Evolutionary conservation across 225 moss, liverwort and hornwort species (phyloP).

Genomic region (Pseudoscleropodium purum): DNA sequence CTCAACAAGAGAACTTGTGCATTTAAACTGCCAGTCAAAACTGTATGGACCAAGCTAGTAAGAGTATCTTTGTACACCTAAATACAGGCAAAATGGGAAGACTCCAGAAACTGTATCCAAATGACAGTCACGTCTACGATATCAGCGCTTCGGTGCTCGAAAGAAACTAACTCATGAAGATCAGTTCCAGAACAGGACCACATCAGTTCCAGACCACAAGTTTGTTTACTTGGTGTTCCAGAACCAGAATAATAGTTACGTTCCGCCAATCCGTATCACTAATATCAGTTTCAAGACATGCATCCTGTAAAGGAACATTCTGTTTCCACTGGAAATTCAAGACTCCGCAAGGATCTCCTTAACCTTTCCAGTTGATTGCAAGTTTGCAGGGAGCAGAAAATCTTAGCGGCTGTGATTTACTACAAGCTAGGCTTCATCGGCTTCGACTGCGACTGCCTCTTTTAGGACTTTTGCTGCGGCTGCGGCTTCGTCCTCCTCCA

Average conservation of each 20-base stretch:
- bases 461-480: conserved; percentile 52
- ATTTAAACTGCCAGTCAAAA: neutral
- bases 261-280: neutral
- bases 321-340: neutral
- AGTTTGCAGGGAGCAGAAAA: neutral
- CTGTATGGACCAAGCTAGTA: neutral
- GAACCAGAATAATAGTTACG: neutral
- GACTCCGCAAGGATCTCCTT: neutral
- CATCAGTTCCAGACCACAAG: neutral
- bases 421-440: neutral
- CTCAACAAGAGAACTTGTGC: neutral
- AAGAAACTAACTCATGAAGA: neutral
- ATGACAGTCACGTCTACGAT: neutral
- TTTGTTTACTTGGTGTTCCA: neutral
- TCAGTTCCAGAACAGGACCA: neutral
- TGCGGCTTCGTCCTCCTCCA: neutral
- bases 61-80: neutral
- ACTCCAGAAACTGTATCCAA: neutral
- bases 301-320: neutral
- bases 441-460: conserved; percentile 49
- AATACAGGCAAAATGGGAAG: neutral
- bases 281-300: neutral
- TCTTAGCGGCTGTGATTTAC: neutral
- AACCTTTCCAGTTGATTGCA: neutral
- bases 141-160: neutral